These are phyloP conservation scores for Przewalskia tangutica DNA, from an alignment of 257 asterid species.

Conservation along the genomic window DNA sequence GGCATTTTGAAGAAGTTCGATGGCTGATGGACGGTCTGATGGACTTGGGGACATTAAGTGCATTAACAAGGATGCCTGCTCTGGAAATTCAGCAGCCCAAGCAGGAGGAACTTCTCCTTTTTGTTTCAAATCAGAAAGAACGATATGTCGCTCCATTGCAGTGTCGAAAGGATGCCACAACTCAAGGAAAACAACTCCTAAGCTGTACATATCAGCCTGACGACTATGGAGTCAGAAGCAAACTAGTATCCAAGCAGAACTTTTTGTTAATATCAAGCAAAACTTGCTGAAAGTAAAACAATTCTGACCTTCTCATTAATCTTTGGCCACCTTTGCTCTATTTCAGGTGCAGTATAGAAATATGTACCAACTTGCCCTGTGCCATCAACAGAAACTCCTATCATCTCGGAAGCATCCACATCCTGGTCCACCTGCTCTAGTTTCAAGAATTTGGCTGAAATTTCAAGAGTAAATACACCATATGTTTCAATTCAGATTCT, in stretches of 20 bases:
- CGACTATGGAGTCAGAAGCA: constrained; percentile 15
- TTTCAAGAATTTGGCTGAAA: constrained; percentile 87
- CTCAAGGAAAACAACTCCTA: constrained; percentile 91
- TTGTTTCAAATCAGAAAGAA: constrained; percentile 78
- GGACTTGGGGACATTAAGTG: constrained; percentile 78
- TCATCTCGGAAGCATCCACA: constrained; percentile 53
- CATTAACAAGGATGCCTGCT: constrained; percentile 68
- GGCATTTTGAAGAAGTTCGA: constrained; percentile 80
- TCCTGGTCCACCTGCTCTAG: constrained; percentile 95
- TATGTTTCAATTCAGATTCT: not conserved
- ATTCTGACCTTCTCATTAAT: constrained; percentile 74
- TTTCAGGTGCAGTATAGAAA: constrained; percentile 96
- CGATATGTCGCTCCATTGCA: constrained; percentile 86
- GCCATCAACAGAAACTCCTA: constrained; percentile 77
- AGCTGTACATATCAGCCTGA: constrained; percentile 89
- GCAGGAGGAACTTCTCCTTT: constrained; percentile 79
- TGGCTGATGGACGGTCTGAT: constrained; percentile 90
- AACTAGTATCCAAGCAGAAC: not conserved
- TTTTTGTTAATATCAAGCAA: constrained; percentile 17
- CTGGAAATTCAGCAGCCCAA: constrained; percentile 73
- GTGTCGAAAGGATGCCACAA: constrained; percentile 97
- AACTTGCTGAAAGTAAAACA: constrained; percentile 1
- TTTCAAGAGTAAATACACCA: constrained; percentile 4
- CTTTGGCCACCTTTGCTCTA: constrained; percentile 98
- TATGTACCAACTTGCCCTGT: constrained; percentile 96